Evolutionary conservation across 805 yeast species (phyloP), one percentile per base, ranked within the genome.

Genomic region (Saccharomycopsis microspora): DNA sequence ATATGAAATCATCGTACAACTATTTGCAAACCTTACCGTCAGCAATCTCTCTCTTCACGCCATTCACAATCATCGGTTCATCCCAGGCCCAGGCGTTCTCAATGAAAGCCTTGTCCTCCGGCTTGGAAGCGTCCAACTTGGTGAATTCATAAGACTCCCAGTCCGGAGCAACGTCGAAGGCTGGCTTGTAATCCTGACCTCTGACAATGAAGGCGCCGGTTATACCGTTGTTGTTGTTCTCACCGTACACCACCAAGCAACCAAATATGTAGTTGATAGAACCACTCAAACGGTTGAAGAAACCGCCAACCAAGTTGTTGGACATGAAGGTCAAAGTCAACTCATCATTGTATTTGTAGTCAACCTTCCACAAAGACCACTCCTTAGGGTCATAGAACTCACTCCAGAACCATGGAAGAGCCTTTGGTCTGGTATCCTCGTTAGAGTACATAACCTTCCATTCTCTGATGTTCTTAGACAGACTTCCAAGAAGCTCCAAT

Each of bases 1-100:
- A 34, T 39, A 9, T 9, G 27, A 39, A 39, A 39, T 8, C 9
- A 39, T 9, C 8, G 11, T 9, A 41, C 19, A 41, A 28, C 32
- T 82, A 89, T 80, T 90, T 90, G 74, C 88, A 82, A 58, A 90
- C 97, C 78, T 90, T 89, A 74, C 98, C 98, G 69, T 90, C 98
- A 57, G 83, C 95, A 61, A 90, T 84, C 74, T 85, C 96, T 66
- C 74, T 82, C 65, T 72, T 64, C 71, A 78, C 83, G 65, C 96
- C 96, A 65, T 82, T 71, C 64, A 82, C 74, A 49, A 67, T 67
- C 58, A 88, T 78, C 58, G 97, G 97, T 75, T 87, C 79, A 69
- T 90, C 98, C 97, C 97, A 90, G 59, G 97, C 95, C 82, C 95
- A 86, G 82, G 88, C 75, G 79, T 88, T 85, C 70, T 85, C 75